Evolutionary conservation across 2,329 filamentous ascomycete genomes (phyloP).

Genomic region (Phaeosphaeria sp.): DNA sequence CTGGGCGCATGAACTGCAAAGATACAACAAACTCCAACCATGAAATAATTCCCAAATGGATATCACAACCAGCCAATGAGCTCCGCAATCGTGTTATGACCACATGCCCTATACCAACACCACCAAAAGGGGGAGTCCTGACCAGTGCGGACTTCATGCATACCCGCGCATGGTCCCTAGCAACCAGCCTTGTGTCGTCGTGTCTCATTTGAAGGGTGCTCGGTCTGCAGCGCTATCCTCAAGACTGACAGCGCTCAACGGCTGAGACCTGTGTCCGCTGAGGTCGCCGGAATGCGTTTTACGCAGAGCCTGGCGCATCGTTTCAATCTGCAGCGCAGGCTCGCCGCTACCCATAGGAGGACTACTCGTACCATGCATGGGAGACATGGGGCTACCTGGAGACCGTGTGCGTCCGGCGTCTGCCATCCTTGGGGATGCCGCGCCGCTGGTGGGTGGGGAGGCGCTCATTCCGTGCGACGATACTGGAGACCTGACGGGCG

Average conservation of each 20-base stretch:
- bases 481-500: constrained; percentile 78
- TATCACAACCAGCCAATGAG: constrained; percentile 30
- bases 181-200: background rate
- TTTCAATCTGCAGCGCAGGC: constrained; percentile 86
- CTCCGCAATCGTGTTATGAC: background rate
- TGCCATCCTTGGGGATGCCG: constrained; percentile 72
- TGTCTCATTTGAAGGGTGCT: constrained; percentile 35
- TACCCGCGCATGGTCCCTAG: background rate
- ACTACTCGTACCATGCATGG: constrained; percentile 56
- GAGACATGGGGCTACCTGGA: constrained; percentile 65
- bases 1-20: background rate
- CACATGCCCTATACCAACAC: constrained; percentile 1
- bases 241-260: constrained; percentile 47
- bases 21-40: constrained; percentile 1
- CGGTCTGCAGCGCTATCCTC: constrained; percentile 45
- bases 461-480: constrained; percentile 73
- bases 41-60: constrained; percentile 26
- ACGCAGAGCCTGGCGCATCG: constrained; percentile 87
- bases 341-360: constrained; percentile 68
- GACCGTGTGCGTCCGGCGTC: constrained; percentile 69
- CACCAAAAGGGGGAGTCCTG: constrained; percentile 1
- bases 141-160: background rate
- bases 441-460: constrained; percentile 78
- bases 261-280: constrained; percentile 50
- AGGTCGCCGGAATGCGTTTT: constrained; percentile 87